Evolutionary conservation across 805 yeast genomes (phyloP).

Genomic region (Yarrowia sp.): DNA sequence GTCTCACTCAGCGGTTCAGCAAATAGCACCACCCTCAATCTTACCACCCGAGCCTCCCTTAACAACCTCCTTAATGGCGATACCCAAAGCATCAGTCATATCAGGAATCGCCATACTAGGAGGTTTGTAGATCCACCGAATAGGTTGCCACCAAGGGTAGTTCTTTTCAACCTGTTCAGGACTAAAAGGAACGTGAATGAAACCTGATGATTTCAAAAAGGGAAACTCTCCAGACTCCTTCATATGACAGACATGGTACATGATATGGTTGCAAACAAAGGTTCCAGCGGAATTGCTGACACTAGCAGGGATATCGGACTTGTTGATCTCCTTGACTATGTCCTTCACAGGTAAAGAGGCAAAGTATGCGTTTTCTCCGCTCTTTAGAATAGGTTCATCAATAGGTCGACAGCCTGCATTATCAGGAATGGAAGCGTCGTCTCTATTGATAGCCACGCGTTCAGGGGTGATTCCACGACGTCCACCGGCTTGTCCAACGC

Average conservation of each 20-base stretch:
- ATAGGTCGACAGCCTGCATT: conserved; percentile 2
- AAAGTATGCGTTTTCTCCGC: not conserved
- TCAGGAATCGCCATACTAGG: conserved; percentile 20
- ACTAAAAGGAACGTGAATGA: conserved; percentile 25
- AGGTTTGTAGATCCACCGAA: conserved; percentile 27
- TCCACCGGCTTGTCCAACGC: conserved; percentile 36
- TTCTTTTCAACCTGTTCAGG: conserved; percentile 6
- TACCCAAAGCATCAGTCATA: conserved; percentile 1
- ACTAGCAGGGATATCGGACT: not conserved
- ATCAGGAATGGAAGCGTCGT: conserved; percentile 26
- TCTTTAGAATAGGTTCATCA: not conserved
- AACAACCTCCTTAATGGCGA: conserved; percentile 18
- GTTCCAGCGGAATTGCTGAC: conserved; percentile 26
- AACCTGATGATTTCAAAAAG: conserved; percentile 4
- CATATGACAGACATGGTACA: conserved; percentile 10
- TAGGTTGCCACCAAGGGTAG: conserved; percentile 23
- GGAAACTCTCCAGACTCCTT: conserved; percentile 28
- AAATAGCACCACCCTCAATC: conserved; percentile 16
- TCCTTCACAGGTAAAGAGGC: conserved; percentile 8
- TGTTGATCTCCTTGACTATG: not conserved
- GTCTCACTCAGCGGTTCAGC: not conserved
- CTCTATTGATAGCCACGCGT: conserved; percentile 25
- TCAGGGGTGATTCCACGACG: conserved; percentile 34
- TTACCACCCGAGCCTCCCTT: not conserved
- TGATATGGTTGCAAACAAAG: conserved; percentile 35